These are phyloP conservation scores for Acanthamoeba lenticulata DNA, from an alignment of 208 protist genomes.

Conservation along the genomic window DNA sequence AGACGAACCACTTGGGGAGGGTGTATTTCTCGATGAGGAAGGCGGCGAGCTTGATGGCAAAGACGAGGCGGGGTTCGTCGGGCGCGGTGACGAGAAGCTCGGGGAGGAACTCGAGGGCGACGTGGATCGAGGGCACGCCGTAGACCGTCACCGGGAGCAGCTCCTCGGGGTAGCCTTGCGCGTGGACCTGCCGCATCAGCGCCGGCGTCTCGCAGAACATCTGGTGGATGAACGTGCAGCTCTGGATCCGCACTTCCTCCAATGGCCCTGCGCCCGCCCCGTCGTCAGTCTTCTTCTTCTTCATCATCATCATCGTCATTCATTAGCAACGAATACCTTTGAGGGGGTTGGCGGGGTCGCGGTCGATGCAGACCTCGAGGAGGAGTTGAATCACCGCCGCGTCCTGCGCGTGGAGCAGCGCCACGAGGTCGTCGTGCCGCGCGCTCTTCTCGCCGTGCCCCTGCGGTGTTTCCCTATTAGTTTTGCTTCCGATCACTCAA, in stretches of 20 bases:
- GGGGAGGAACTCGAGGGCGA: slow-evolving; percentile 78
- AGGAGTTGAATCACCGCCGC: slow-evolving; percentile 74
- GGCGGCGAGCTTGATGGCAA: slow-evolving; percentile 70
- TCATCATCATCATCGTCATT: too few relatives aligned
- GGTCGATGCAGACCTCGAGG: slow-evolving; percentile 72
- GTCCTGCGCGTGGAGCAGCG: slow-evolving; percentile 73
- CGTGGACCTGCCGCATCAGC: slow-evolving; percentile 77
- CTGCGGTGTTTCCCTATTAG: background rate
- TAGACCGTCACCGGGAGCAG: slow-evolving; percentile 75
- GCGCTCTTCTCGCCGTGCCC: background rate
- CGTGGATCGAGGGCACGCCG: slow-evolving; percentile 79
- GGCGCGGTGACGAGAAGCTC: slow-evolving; percentile 71
- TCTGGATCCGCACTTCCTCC: slow-evolving; percentile 74
- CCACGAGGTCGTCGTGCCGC: slow-evolving; percentile 71
- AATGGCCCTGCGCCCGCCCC: slow-evolving; percentile 43
- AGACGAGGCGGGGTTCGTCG: slow-evolving; percentile 76
- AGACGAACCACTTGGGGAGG: slow-evolving; percentile 72
- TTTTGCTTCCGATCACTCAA: slow-evolving; percentile 10
- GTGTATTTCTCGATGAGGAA: slow-evolving; percentile 75
- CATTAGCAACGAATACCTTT: background rate
- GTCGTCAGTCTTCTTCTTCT: too few relatives aligned
- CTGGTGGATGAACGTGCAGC: slow-evolving; percentile 79
- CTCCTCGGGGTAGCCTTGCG: slow-evolving; percentile 73
- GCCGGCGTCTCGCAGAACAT: slow-evolving; percentile 79
- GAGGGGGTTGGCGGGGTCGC: background rate